These are phyloP conservation scores for Cladosporium sp. DNA, from an alignment of 2,329 filamentous ascomycete genomes.

Conservation along the genomic window DNA sequence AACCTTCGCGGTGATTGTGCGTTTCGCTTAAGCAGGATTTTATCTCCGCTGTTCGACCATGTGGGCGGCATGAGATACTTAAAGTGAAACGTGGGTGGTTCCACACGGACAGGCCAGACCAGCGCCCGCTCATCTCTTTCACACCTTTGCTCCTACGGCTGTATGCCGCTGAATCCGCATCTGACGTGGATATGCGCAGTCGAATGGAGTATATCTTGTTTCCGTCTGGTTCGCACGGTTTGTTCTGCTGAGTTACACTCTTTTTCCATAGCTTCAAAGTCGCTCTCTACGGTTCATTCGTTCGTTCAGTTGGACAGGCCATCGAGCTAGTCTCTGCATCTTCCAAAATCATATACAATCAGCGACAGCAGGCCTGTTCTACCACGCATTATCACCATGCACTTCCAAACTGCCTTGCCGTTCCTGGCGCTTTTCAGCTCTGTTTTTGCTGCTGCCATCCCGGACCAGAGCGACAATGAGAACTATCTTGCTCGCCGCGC, in stretches of 20 bases:
- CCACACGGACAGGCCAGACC: slow-evolving; percentile 2
- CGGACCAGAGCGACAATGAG: slow-evolving; percentile 21
- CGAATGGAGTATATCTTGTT: neutral
- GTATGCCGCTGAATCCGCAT: slow-evolving; percentile 16
- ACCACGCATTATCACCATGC: slow-evolving; percentile 2
- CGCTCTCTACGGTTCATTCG: neutral
- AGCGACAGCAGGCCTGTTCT: slow-evolving; percentile 6
- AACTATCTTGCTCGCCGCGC: slow-evolving; percentile 25
- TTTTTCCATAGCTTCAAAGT: neutral
- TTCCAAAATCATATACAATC: neutral
- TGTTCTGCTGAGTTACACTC: neutral
- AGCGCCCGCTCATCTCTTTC: slow-evolving; percentile 12
- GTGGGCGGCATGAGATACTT: neutral
- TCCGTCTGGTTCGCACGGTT: neutral
- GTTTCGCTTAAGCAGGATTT: neutral
- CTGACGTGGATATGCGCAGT: slow-evolving; percentile 3
- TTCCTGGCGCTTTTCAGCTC: slow-evolving; percentile 2
- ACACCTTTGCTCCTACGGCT: neutral
- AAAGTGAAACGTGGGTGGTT: slow-evolving; percentile 10
- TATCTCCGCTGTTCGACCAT: neutral
- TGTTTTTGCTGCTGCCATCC: slow-evolving; percentile 22
- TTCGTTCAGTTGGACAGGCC: neutral
- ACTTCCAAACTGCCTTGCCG: neutral
- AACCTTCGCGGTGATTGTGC: neutral
- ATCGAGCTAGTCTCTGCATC: slow-evolving; percentile 1